Evolutionary conservation across 148 eudicot genomes (phyloP), one percentile per base, ranked within the genome.

Genomic region (Chenopodium album): DNA sequence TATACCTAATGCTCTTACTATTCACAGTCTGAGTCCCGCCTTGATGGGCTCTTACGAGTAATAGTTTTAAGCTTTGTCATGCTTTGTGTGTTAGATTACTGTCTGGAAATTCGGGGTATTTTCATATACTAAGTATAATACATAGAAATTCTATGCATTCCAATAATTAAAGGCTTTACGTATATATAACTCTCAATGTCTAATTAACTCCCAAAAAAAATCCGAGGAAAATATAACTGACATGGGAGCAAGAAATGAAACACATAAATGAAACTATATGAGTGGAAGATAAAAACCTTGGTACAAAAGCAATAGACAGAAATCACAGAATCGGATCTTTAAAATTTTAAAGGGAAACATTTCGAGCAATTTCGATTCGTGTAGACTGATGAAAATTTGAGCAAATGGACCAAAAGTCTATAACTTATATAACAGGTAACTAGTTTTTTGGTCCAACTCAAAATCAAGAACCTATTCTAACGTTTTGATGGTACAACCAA

Each of bases 381-480:
- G 74, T n/a, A 19, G 71, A 47, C 14, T 4, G 22, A 54, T 73
- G 46, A 64, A 56, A 29, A 50, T 71, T 41, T 73, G 10, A 73
- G 28, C 32, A 29, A 62, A 78, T 63, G 28, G 66, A 71, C 65
- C 80, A 47, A 71, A 3, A 48, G 79, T 67, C 76, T 41, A 6
- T 75, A 29, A 50, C 1, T 29, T 79, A 80, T 32, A 47, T 11
- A 54, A 80, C 64, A 76, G 23, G 62, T 22, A 77, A 7, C 44
- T 8, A 48, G 20, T 72, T n/a, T 73, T 76, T 28, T 71, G 60
- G 67, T 56, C 47, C 66, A 62, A 63, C 64, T 37, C 32, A 14
- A 81, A 19, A 62, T n/a, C 44, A 77, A 63, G 73, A 34, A 63
- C 48, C 50, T 80, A 67, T 7, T 65, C 75, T 81, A 77, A 16